Evolutionary conservation across 352 stramenopile genomes (phyloP).

Genomic region (Phytophthora podocarpi): DNA sequence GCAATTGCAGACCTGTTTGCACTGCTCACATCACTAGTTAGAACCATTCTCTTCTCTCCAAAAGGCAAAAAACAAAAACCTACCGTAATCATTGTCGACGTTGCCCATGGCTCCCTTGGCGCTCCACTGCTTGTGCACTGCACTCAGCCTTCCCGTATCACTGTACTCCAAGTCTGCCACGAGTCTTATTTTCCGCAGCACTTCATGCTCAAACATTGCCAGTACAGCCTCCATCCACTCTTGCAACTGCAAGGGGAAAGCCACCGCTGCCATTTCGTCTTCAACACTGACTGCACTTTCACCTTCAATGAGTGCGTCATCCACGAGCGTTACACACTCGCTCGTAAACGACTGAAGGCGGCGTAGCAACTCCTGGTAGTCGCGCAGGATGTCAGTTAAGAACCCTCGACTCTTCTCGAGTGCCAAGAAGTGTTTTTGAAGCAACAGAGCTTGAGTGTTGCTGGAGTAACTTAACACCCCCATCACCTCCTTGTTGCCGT

Average conservation of each 20-base stretch:
- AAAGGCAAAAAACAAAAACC: conserved; percentile 7
- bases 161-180: conserved; percentile 61
- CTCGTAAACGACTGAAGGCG: conserved; percentile 45
- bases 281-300: conserved; percentile 25
- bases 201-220: conserved; percentile 70
- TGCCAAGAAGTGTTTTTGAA: conserved; percentile 69
- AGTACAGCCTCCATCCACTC: conserved; percentile 84
- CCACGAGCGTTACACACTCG: conserved; percentile 39
- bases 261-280: conserved; percentile 20
- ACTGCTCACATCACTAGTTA: conserved; percentile 27
- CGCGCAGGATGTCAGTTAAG: conserved; percentile 53
- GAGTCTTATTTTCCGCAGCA: conserved; percentile 58
- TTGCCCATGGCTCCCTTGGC: conserved; percentile 41
- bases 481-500: conserved; percentile 25
- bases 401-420: conserved; percentile 72
- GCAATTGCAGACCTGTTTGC: conserved; percentile 45
- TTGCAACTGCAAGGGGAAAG: conserved; percentile 38
- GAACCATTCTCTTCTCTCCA: background rate
- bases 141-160: conserved; percentile 41
- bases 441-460: conserved; percentile 45
- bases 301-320: conserved; percentile 30
- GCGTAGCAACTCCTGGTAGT: conserved; percentile 51
- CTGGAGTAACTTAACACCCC: conserved; percentile 53
- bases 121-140: conserved; percentile 53
- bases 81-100: conserved; percentile 58